Evolutionary conservation across 1,284 basidiomycete genomes (phyloP).

Genomic region (Ustilago sp.): DNA sequence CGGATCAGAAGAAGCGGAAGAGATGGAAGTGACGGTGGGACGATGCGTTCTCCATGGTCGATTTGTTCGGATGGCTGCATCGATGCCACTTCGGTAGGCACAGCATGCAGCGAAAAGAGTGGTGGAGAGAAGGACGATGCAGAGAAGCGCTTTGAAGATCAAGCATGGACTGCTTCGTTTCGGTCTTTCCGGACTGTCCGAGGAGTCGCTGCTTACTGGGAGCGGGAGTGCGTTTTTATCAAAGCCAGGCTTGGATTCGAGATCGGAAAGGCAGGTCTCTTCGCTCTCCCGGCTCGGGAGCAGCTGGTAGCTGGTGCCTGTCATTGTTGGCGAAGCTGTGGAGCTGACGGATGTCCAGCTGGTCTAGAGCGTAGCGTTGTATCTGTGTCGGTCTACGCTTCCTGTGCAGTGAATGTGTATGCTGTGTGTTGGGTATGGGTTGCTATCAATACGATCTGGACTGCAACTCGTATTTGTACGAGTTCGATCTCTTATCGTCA

Average conservation of each 20-base stretch:
- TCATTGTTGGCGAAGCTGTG: conserved; percentile 22
- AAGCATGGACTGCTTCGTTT: conserved; percentile 14
- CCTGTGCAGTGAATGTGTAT: background rate
- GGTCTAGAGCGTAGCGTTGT: background rate
- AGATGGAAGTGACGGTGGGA: background rate
- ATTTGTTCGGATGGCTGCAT: conserved; percentile 7
- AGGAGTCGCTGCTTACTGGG: background rate
- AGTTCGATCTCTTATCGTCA: background rate
- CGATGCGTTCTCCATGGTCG: conserved; percentile 2
- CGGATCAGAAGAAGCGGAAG: background rate
- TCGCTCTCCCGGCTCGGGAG: conserved; percentile 40
- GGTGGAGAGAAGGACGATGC: conserved; percentile 21
- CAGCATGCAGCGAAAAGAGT: conserved; percentile 26
- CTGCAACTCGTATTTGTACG: background rate
- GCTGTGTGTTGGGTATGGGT: background rate
- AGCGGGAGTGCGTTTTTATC: conserved; percentile 7
- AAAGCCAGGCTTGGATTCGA: conserved; percentile 5
- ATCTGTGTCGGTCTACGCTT: background rate
- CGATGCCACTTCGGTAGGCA: conserved; percentile 11
- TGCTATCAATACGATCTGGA: background rate
- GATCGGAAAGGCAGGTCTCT: conserved; percentile 31
- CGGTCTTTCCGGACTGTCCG: background rate
- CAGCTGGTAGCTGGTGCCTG: conserved; percentile 37
- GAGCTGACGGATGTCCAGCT: conserved; percentile 13
- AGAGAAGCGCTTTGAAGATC: conserved; percentile 26